phyloP scores from a whole-genome alignment of 768 basidiomycete genomes.

The Amanita rubescens region DNA sequence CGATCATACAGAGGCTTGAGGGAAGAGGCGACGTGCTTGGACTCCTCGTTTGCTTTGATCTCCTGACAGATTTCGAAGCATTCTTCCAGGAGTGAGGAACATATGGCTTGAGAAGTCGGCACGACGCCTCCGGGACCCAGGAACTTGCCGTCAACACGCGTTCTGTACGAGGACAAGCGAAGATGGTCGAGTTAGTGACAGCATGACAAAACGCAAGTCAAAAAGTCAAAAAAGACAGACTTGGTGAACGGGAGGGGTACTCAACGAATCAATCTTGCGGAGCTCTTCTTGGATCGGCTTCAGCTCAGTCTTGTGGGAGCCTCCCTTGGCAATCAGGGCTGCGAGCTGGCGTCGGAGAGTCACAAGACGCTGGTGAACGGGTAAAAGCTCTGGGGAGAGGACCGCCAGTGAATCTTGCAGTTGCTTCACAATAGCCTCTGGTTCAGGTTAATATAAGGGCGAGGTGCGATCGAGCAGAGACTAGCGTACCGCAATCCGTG shows the following conservation, averaged over 20 bases:
- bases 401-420: slow-evolving; percentile 83
- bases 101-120: slow-evolving; percentile 85
- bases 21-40: slow-evolving; percentile 76
- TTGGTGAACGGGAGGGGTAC: slow-evolving; percentile 35
- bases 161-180: slow-evolving; percentile 33
- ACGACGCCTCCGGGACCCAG: slow-evolving; percentile 85
- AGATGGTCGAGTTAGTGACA: slow-evolving; percentile 8
- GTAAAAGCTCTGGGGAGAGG: slow-evolving; percentile 83
- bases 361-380: slow-evolving; percentile 85
- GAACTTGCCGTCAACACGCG: slow-evolving; percentile 95
- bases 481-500: slow-evolving; percentile 80
- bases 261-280: slow-evolving; percentile 93
- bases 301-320: slow-evolving; percentile 77
- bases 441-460: background rate
- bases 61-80: slow-evolving; percentile 95
- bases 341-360: slow-evolving; percentile 84
- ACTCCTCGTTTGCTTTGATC: slow-evolving; percentile 89
- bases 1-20: slow-evolving; percentile 93
- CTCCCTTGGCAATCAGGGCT: slow-evolving; percentile 80
- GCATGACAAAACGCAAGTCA: slow-evolving; percentile 14
- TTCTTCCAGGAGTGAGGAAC: slow-evolving; percentile 89
- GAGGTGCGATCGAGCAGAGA: slow-evolving; percentile 1
- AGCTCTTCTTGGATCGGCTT: slow-evolving; percentile 90
- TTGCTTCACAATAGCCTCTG: slow-evolving; percentile 70
- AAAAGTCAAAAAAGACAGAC: slow-evolving; percentile 23